Base-by-base conservation (phyloP, 805 yeast genomes). In the Metschnikowia proteae region DNA sequence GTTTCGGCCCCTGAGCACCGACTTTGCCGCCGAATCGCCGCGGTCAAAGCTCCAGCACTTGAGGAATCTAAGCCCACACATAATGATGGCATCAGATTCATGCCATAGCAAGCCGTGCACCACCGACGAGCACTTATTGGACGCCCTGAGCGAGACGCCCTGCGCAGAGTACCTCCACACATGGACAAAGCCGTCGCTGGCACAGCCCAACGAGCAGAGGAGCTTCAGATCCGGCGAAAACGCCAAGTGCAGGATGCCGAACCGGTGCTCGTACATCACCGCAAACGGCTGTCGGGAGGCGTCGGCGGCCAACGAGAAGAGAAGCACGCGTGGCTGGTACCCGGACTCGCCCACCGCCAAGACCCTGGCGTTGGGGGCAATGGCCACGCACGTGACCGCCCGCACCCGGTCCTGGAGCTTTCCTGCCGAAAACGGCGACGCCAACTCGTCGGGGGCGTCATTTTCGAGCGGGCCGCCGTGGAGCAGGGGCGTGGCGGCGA, bases 331-430 rank as follows among this genome's bases (percentile, higher is more conserved):
- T 1, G 92, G 92, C 53, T 76, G 80, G 52, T 82, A 82, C 0
- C 91, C 91, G 0, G 75, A 62, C 59, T 86, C 92, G 2, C 92
- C 92, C 11, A 84, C 79, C 0, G 89, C 89, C 26, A 86, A 61
- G 4, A 80, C 55, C 39, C 64, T 70, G 34, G 69, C 73, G 58
- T 80, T 78, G 0, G 85, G 80, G 0, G 88, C 76, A 4, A 84
- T 64, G 2, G 82, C 78, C n/a, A 84, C 60, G 50, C 86, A 80
- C 40, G 74, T 74, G 33, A 82, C 76, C 0, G 79, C 70, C 48
- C 84, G 67, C 29, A 82, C 78, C 47, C 75, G 68, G 44, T 73
- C 68, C 43, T 66, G 64, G 17, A 66, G 47, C 46, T 66, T 69
- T 22, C 17, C 6, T 3, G 39, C 10, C 8, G 39, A 11, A 37